phyloP scores from a whole-genome alignment of 257 asterid species.

The Penstemon davidsonii region DNA sequence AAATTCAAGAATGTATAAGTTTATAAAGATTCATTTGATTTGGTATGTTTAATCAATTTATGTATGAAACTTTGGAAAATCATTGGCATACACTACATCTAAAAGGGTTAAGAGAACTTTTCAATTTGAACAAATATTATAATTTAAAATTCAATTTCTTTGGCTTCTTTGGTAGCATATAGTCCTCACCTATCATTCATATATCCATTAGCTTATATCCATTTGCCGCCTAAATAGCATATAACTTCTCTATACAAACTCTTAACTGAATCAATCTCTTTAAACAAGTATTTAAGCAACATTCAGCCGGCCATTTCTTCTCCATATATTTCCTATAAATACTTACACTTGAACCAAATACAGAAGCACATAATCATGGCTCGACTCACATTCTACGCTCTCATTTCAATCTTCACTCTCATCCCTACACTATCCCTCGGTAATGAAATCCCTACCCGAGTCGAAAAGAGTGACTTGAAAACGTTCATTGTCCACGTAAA shows the following conservation, averaged over 20 bases:
- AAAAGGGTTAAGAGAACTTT: not conserved
- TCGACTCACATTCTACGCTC: slow-evolving; percentile 3
- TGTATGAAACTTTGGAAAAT: not conserved
- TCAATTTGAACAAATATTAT: not conserved
- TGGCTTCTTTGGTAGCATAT: slow-evolving; percentile 6
- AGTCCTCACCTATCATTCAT: slow-evolving; percentile 9
- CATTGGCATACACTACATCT: not conserved
- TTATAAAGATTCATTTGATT: not conserved
- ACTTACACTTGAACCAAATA: not conserved
- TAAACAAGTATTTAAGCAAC: not conserved
- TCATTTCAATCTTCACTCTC: slow-evolving; percentile 10
- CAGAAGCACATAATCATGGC: slow-evolving; percentile 12
- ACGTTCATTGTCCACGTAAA: slow-evolving; percentile 33
- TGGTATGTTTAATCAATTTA: too few relatives aligned
- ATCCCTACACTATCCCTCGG: not conserved
- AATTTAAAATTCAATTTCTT: not conserved
- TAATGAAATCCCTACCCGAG: not conserved
- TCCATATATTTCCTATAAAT: slow-evolving; percentile 15
- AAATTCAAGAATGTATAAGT: too few relatives aligned
- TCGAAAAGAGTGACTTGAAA: slow-evolving; percentile 1
- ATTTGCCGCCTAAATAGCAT: slow-evolving; percentile 23
- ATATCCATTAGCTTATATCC: slow-evolving; percentile 13
- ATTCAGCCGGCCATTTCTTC: slow-evolving; percentile 22
- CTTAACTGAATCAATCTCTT: not conserved
- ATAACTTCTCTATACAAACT: slow-evolving; percentile 16